Conservation (phyloP, 306 rosid genomes). For the Cicer pinnatifidum region DNA sequence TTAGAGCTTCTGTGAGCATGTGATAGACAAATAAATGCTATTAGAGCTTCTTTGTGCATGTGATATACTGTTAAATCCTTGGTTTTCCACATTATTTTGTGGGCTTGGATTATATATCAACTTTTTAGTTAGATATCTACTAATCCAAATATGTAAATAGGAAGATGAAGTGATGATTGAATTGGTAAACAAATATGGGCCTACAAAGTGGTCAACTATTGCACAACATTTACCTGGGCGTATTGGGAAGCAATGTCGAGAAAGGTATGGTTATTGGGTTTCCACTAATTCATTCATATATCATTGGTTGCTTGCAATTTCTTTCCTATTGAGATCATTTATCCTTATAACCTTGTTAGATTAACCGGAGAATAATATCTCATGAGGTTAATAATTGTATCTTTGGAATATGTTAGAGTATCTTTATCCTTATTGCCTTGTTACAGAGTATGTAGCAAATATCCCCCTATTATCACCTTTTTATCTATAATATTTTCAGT, state of each 20-base stretch:
- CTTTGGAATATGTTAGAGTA: background rate
- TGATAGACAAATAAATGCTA: background rate
- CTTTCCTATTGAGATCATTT: background rate
- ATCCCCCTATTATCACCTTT: background rate
- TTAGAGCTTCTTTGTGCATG: background rate
- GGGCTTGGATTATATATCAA: constrained; percentile 5
- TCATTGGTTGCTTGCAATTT: constrained; percentile 2
- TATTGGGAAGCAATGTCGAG: constrained; percentile 99
- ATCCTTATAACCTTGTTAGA: constrained; percentile 5
- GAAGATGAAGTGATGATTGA: constrained; percentile 87
- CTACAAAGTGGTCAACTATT: constrained; percentile 94
- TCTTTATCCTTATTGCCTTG: constrained; percentile 4
- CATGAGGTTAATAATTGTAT: background rate
- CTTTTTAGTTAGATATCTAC: constrained; percentile 20
- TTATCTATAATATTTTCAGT: constrained; percentile 13
- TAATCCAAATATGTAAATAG: constrained; percentile 53
- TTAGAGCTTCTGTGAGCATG: background rate
- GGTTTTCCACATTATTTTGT: constrained; percentile 2
- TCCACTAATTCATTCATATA: constrained; percentile 32
- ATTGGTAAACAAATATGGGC: constrained; percentile 81
- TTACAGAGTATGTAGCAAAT: background rate
- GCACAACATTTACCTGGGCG: constrained; percentile 95
- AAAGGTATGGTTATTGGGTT: constrained; percentile 69
- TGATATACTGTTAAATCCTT: background rate
- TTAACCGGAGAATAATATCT: background rate